A percentile compares a stretch with the other conserved stretches of the same genome.
Conservation (phyloP, 352 stramenopile genomes). For the Phytophthora niederhauseri region DNA sequence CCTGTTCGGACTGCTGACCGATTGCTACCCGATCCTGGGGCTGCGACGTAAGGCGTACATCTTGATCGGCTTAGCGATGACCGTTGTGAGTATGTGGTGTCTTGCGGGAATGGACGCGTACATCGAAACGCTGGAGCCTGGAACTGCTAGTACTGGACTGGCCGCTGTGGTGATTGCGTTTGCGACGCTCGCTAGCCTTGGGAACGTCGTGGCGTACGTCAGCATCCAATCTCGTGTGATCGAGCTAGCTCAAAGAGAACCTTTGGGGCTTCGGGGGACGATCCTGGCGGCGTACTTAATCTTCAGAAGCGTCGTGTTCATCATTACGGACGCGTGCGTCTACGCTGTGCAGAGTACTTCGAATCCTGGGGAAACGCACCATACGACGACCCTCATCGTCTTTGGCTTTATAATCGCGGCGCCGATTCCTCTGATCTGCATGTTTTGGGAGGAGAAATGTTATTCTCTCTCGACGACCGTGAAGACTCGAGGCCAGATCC, state of each 20-base stretch:
- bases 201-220: slow-evolving; percentile 45
- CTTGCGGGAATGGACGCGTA: slow-evolving; percentile 35
- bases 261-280: slow-evolving; percentile 35
- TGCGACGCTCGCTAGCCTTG: slow-evolving; percentile 28
- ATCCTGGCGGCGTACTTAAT: slow-evolving; percentile 53
- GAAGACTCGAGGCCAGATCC: slow-evolving; percentile 43
- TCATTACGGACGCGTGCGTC: slow-evolving; percentile 20
- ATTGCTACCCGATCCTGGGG: slow-evolving; percentile 82
- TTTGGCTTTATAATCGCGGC: slow-evolving; percentile 37
- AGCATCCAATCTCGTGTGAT: slow-evolving; percentile 45
- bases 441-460: slow-evolving; percentile 48
- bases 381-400: slow-evolving; percentile 30
- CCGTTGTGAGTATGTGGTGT: slow-evolving; percentile 34
- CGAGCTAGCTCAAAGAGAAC: slow-evolving; percentile 52
- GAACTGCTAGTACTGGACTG: slow-evolving; percentile 16
- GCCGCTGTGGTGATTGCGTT: slow-evolving; percentile 29
- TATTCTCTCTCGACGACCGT: slow-evolving; percentile 49
- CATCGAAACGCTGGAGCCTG: slow-evolving; percentile 19
- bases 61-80: slow-evolving; percentile 49
- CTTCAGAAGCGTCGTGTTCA: slow-evolving; percentile 29
- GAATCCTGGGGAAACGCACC: slow-evolving; percentile 7
- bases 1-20: slow-evolving; percentile 75
- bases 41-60: slow-evolving; percentile 82
- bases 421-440: slow-evolving; percentile 41
- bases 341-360: slow-evolving; percentile 12